Conservation (phyloP, 148 eudicot genomes). For the Rhododendron henanense region DNA sequence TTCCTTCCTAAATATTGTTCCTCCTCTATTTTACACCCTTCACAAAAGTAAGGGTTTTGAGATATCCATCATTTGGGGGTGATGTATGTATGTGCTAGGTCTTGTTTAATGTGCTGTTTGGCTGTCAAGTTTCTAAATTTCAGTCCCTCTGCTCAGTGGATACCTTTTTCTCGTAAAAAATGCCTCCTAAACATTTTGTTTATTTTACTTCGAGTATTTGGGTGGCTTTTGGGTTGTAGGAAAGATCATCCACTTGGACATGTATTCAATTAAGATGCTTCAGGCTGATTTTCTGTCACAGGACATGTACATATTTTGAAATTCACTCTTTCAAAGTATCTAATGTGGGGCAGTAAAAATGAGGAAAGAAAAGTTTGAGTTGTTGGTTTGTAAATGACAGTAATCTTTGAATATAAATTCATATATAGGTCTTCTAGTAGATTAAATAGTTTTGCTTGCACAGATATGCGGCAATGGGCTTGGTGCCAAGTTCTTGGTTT, state of each 20-base stretch:
- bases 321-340: not conserved
- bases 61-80: not conserved
- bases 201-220: not conserved
- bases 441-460: not conserved
- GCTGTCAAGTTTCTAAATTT: not conserved
- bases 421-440: not conserved
- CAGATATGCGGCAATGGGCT: not conserved
- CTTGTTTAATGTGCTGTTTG: constrained; percentile 1
- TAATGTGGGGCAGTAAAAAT: not conserved
- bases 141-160: not conserved
- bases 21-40: not conserved
- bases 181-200: not conserved
- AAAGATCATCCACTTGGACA: not conserved
- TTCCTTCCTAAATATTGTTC: not conserved
- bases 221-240: not conserved
- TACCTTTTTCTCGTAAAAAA: not conserved
- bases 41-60: not conserved
- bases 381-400: not conserved
- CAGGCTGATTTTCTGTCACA: not conserved
- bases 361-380: not conserved
- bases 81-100: not conserved
- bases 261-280: not conserved
- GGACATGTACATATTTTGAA: not conserved
- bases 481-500: not conserved
- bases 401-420: not conserved